Evolutionary conservation across 2,329 filamentous ascomycete genomes (phyloP).

Genomic region (Sporothrix schenckii): DNA sequence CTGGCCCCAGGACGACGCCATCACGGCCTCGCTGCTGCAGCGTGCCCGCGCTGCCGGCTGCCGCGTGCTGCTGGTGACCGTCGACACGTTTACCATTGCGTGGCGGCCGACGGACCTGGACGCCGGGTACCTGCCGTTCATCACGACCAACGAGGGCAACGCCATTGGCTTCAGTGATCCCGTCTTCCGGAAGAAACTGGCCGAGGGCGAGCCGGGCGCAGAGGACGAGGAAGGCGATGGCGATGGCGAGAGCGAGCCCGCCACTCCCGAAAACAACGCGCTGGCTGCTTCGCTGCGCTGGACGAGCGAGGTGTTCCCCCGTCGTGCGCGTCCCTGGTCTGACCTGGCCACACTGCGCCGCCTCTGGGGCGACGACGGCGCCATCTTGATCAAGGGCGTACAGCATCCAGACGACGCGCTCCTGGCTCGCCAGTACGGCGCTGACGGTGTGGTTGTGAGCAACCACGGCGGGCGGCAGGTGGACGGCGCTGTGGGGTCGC

Average conservation of each 20-base stretch:
- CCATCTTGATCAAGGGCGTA: slow-evolving; percentile 65
- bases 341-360: slow-evolving; percentile 61
- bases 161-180: slow-evolving; percentile 68
- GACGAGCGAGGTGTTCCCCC: slow-evolving; percentile 56
- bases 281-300: slow-evolving; percentile 56
- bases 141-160: slow-evolving; percentile 58
- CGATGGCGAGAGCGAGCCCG: slow-evolving; percentile 43
- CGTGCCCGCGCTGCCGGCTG: slow-evolving; percentile 65
- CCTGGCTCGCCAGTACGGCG: slow-evolving; percentile 49
- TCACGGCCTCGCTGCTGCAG: slow-evolving; percentile 65
- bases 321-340: slow-evolving; percentile 61
- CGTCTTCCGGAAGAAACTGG: slow-evolving; percentile 62
- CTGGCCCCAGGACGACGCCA: slow-evolving; percentile 67
- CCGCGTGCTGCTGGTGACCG: slow-evolving; percentile 68
- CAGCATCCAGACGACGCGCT: slow-evolving; percentile 54
- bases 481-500: slow-evolving; percentile 57
- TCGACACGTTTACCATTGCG: slow-evolving; percentile 69
- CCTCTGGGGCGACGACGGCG: slow-evolving; percentile 57
- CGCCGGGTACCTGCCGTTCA: slow-evolving; percentile 56
- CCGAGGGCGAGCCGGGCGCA: slow-evolving; percentile 40
- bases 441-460: slow-evolving; percentile 57
- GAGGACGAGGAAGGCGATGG: slow-evolving; percentile 38
- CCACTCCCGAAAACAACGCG: slow-evolving; percentile 52
- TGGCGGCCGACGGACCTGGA: slow-evolving; percentile 73
- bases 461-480: slow-evolving; percentile 63